A percentile compares a stretch with the other conserved stretches of the same genome.
Evolutionary conservation across 202 grass and related monocot species (phyloP).

Genomic region (Zoysia matrella): DNA sequence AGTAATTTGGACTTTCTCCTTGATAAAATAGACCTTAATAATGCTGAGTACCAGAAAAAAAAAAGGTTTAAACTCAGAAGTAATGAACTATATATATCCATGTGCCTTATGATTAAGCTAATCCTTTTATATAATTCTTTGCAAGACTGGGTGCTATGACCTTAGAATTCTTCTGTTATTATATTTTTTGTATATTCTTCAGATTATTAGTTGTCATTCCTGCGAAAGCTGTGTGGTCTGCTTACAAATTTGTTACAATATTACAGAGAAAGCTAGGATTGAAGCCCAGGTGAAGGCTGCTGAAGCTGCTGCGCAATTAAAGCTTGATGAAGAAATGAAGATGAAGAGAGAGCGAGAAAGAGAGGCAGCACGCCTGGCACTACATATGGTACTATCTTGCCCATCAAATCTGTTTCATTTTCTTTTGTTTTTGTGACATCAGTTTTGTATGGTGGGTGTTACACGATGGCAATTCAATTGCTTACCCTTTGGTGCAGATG

Average conservation of each 20-base stretch:
- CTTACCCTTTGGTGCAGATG: slow-evolving; percentile 55
- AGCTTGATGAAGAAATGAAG: slow-evolving; percentile 67
- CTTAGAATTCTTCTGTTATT: background rate
- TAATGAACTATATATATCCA: no score
- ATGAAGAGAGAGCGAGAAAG: slow-evolving; percentile 78
- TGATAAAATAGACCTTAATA: background rate
- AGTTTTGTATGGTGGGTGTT: slow-evolving; percentile 29
- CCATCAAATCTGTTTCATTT: background rate
- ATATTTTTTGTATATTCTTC: background rate
- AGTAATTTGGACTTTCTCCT: background rate
- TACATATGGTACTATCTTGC: slow-evolving; percentile 59
- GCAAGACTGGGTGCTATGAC: background rate
- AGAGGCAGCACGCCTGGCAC: slow-evolving; percentile 72
- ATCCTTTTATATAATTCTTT: background rate
- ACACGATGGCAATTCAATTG: slow-evolving; percentile 10
- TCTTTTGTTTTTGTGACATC: slow-evolving; percentile 15
- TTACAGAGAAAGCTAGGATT: slow-evolving; percentile 80
- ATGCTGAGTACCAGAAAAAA: background rate
- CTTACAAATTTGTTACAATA: background rate
- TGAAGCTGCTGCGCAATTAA: slow-evolving; percentile 66
- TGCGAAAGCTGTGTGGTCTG: background rate
- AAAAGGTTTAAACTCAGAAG: background rate
- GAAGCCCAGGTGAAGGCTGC: slow-evolving; percentile 85
- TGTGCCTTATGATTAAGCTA: background rate
- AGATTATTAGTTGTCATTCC: background rate